Conservation (phyloP, 2,329 filamentous ascomycete species). For the Diaporthe velutina region DNA sequence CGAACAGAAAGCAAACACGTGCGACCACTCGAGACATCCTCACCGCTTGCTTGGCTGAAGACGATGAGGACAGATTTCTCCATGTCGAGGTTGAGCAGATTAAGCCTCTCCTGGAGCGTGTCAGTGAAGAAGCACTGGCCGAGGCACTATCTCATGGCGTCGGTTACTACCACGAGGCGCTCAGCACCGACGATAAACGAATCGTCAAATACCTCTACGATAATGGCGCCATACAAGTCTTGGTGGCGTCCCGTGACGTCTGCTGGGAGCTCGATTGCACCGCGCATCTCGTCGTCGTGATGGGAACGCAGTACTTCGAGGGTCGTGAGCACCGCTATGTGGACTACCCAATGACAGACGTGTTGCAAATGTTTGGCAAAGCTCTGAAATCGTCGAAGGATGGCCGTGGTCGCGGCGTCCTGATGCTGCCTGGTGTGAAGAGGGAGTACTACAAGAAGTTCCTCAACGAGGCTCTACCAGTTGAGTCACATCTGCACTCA, state of each 20-base stretch:
- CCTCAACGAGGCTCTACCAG: constrained; percentile 92
- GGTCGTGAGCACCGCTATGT: constrained; percentile 97
- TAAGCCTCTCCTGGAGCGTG: constrained; percentile 81
- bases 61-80: constrained; percentile 94
- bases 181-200: constrained; percentile 88
- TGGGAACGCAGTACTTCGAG: constrained; percentile 98
- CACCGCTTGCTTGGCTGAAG: constrained; percentile 87
- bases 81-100: constrained; percentile 88
- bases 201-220: constrained; percentile 94
- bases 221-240: constrained; percentile 88
- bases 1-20: constrained; percentile 92
- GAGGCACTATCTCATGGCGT: constrained; percentile 94
- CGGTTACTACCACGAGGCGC: constrained; percentile 96
- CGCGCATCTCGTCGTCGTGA: constrained; percentile 92
- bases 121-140: constrained; percentile 88
- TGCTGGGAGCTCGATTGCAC: constrained; percentile 95
- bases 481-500: constrained; percentile 92
- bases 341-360: constrained; percentile 93
- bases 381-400: constrained; percentile 84
- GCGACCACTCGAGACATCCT: constrained; percentile 88
- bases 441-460: constrained; percentile 99
- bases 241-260: constrained; percentile 83
- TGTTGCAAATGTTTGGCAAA: constrained; percentile 98
- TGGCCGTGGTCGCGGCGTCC: constrained; percentile 86
- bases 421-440: constrained; percentile 96